Base-by-base conservation (phyloP, 164 flowering plant genomes). In the Macadamia integrifolia region DNA sequence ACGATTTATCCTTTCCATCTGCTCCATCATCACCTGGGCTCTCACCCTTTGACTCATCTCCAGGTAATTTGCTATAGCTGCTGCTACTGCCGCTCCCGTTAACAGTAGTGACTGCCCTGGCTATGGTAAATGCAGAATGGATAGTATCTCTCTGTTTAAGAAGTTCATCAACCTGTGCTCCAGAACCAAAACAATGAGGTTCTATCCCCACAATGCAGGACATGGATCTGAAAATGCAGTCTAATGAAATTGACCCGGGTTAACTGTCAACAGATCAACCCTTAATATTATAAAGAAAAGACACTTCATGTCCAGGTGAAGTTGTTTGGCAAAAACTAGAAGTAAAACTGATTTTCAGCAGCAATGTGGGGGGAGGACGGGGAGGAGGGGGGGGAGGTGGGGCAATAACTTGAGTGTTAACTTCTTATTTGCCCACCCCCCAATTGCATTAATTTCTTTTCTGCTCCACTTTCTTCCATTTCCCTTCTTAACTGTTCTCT, bases 81-180 rank as follows among this genome's bases (percentile, higher is more conserved):
- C 71, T 74, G 58, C 71, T 86, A 65, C 85, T 74, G 58, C 82
- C 77, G 67, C 81, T 71, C 40, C 75, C 72, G 61, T 60, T 69
- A 48, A 49, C 67, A 60, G 12, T 71, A 70, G 23, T 75, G 17
- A 64, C 70, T 57, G 82, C 30, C 72, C 71, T 86, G 42, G 68
- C 57, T n/a, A 83, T 78, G 4, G 90, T 89, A 74, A 91, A 95
- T 9, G 99, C 78, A n/a, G 93, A 74, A 42, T 92, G 94, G 71
- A 95, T 85, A 61, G 53, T 75, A 55, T 95, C 99, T 66, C 98
- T 83, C 69, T 88, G 85, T 79, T 91, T 95, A 57, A 95, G 84
- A 61, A 95, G 81, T 72, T 92, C 99, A 73, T 95, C 99, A 30
- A 95, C 98, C 98, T 91, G 80, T 35, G 44, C 56, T 65, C 60